These are phyloP conservation scores for Trichosporon coremiiforme DNA, from an alignment of 1,284 basidiomycete species.

Conservation along the genomic window DNA sequence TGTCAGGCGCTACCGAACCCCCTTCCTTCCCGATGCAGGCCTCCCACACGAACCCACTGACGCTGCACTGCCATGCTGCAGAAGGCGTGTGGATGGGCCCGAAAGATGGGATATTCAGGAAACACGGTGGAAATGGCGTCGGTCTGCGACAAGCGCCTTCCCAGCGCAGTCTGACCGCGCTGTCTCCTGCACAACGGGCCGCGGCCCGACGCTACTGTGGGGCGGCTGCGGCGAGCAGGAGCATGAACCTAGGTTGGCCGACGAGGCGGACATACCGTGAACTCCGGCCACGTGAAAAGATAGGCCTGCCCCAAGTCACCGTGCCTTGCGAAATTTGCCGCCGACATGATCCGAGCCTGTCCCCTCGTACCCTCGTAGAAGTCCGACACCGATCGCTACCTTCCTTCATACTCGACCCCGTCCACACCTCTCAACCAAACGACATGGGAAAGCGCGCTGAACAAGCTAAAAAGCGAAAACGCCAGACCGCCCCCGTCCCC, in stretches of 20 bases:
- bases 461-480: constrained; percentile 33
- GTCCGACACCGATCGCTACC: not conserved
- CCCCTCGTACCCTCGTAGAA: not conserved
- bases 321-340: not conserved
- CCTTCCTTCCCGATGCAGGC: no score
- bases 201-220: no score
- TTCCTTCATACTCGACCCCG: no score
- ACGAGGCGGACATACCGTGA: not conserved
- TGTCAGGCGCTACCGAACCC: no score
- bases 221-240: not conserved
- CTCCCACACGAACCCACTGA: no score
- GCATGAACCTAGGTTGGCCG: not conserved
- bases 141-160: no score
- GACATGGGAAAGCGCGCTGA: constrained; percentile 41
- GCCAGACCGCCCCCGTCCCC: constrained; percentile 25
- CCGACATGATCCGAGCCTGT: not conserved
- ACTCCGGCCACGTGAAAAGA: not conserved
- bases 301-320: not conserved
- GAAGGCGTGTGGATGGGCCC: no score
- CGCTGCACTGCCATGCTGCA: no score
- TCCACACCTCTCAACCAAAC: not conserved
- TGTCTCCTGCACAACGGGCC: no score
- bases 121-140: no score
- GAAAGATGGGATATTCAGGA: no score
- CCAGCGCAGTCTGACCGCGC: no score